phyloP scores from a whole-genome alignment of 371 early-diverging fungal genomes.

The Rhizopus sp. region DNA sequence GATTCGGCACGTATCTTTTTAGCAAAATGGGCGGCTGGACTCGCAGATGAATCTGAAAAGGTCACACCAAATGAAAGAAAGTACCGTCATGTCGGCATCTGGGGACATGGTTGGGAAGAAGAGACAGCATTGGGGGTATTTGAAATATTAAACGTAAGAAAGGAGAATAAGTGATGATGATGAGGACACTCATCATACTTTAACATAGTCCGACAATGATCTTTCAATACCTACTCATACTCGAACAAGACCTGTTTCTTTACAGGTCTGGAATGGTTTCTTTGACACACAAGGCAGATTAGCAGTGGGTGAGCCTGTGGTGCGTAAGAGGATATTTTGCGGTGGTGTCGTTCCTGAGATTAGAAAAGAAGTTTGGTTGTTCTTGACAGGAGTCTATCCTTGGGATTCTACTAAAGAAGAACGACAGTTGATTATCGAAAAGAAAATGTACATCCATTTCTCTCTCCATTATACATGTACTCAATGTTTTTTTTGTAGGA shows the following conservation, averaged over 20 bases:
- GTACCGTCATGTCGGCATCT: slow-evolving; percentile 45
- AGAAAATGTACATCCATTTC: slow-evolving; percentile 49
- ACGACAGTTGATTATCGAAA: slow-evolving; percentile 52
- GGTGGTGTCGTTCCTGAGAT: slow-evolving; percentile 83
- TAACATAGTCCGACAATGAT: slow-evolving; percentile 40
- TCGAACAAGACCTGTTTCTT: slow-evolving; percentile 63
- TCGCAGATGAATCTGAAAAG: slow-evolving; percentile 48
- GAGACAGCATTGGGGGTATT: slow-evolving; percentile 49
- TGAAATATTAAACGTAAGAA: slow-evolving; percentile 46
- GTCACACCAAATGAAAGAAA: slow-evolving; percentile 29
- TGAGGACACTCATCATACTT: background rate
- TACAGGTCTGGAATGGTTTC: slow-evolving; percentile 72
- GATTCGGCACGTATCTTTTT: slow-evolving; percentile 84
- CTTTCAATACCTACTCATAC: slow-evolving; percentile 50
- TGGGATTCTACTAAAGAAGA: slow-evolving; percentile 82
- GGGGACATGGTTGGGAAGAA: slow-evolving; percentile 52
- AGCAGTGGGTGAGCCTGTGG: slow-evolving; percentile 46
- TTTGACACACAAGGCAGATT: slow-evolving; percentile 70
- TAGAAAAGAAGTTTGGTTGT: slow-evolving; percentile 88
- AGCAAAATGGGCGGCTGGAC: slow-evolving; percentile 81
- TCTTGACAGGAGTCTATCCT: slow-evolving; percentile 79
- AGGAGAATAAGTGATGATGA: too few species aligned
- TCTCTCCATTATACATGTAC: background rate
- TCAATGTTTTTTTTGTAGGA: slow-evolving; percentile 30
- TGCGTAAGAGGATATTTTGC: slow-evolving; percentile 68